Percentiles rank a stretch among this genome's conserved stretches.
Evolutionary conservation across 306 rosid species (phyloP).

Genomic region (Citrullus mucosospermus): DNA sequence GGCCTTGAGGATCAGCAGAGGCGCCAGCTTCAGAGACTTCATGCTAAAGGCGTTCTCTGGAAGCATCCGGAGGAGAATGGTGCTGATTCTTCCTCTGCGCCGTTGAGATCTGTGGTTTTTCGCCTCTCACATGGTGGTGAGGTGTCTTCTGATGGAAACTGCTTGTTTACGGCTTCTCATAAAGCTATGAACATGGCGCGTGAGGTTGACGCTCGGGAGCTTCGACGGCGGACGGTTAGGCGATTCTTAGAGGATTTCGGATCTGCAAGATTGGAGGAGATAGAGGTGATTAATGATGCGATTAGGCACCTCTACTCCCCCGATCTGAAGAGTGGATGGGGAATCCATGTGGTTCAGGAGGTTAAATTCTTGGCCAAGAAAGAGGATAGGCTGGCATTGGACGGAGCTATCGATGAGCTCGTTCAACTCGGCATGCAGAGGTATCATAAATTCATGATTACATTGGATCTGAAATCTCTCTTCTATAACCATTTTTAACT

Average conservation of each 20-base stretch:
- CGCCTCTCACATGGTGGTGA: conserved; percentile 87
- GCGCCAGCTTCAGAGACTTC: conserved; percentile 59
- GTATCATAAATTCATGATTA: conserved; percentile 18
- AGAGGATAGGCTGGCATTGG: conserved; percentile 57
- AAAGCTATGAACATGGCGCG: conserved; percentile 56
- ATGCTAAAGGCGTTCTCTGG: conserved; percentile 85
- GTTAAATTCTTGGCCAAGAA: conserved; percentile 84
- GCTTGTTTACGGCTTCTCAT: conserved; percentile 76
- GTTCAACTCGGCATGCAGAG: conserved; percentile 80
- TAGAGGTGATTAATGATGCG: conserved; percentile 42
- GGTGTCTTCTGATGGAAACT: conserved; percentile 91
- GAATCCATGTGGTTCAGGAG: conserved; percentile 90
- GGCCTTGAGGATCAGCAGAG: conserved; percentile 87
- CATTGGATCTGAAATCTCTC: neutral
- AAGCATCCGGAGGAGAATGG: conserved; percentile 43
- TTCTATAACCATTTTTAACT: neutral
- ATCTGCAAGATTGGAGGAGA: conserved; percentile 47
- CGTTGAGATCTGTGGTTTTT: conserved; percentile 57
- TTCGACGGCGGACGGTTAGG: conserved; percentile 67
- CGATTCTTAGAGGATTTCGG: conserved; percentile 68
- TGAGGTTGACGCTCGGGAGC: conserved; percentile 52
- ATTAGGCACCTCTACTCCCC: conserved; percentile 80
- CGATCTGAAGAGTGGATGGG: conserved; percentile 91
- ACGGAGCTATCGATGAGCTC: conserved; percentile 75
- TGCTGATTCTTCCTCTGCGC: conserved; percentile 3